These are phyloP conservation scores for Fraxinus cuspidata DNA, from an alignment of 257 asterid genomes.

Conservation along the genomic window DNA sequence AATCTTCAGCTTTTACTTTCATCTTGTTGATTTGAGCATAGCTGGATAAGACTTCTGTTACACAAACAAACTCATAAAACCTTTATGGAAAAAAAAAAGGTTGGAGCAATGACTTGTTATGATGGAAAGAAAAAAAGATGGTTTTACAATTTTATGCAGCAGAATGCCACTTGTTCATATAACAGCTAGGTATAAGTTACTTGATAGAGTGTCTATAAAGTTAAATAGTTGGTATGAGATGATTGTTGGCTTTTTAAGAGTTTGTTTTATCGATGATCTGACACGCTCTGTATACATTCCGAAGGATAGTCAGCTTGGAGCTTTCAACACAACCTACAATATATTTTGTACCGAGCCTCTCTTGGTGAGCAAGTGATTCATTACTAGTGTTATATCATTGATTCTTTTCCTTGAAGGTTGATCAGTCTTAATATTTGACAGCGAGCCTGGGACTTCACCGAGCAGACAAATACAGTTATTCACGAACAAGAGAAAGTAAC, in stretches of 20 bases:
- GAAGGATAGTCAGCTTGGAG: slow-evolving; percentile 51
- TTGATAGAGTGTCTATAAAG: background rate
- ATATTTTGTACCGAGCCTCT: slow-evolving; percentile 48
- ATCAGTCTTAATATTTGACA: slow-evolving; percentile 36
- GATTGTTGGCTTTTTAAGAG: background rate
- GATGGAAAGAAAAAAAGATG: background rate
- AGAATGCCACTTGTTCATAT: background rate
- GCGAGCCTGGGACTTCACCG: slow-evolving; percentile 78
- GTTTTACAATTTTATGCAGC: background rate
- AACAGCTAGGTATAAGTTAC: too few relatives aligned
- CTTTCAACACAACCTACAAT: slow-evolving; percentile 40
- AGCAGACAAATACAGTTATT: slow-evolving; percentile 51
- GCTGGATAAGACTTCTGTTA: background rate
- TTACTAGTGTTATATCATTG: slow-evolving; percentile 20
- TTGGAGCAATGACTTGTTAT: background rate
- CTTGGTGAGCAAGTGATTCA: slow-evolving; percentile 45
- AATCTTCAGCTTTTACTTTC: background rate
- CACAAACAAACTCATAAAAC: background rate
- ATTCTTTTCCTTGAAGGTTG: slow-evolving; percentile 21
- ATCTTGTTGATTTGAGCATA: background rate
- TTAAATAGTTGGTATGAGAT: background rate
- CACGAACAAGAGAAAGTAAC: slow-evolving; percentile 32
- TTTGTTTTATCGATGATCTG: slow-evolving; percentile 27
- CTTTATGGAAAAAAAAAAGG: background rate
- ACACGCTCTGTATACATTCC: slow-evolving; percentile 23